Evolutionary conservation across 345 rosid genomes (phyloP).

Genomic region (Syzygium aqueum): DNA sequence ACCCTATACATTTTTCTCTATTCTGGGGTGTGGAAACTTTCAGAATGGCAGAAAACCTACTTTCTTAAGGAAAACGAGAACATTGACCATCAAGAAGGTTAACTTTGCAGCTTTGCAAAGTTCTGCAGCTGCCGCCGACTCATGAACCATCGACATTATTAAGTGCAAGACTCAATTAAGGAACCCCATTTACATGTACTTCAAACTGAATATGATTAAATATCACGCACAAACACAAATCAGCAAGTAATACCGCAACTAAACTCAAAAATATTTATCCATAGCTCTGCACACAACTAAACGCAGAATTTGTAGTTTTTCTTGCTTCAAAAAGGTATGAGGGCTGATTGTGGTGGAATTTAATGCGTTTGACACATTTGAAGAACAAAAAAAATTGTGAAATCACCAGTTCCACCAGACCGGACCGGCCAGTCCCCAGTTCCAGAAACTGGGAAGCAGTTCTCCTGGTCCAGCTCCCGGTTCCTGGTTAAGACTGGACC

Average conservation of each 20-base stretch:
- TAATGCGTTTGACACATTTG: neutral
- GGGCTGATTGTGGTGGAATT: neutral
- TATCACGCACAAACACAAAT: neutral
- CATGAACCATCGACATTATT: neutral
- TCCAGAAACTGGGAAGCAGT: neutral
- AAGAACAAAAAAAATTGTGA: neutral
- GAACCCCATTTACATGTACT: neutral
- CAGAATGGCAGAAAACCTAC: neutral
- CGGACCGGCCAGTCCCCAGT: neutral
- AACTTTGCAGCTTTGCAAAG: neutral
- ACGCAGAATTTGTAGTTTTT: neutral
- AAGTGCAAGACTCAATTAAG: neutral
- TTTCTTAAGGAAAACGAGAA: neutral
- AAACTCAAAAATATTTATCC: neutral
- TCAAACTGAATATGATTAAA: neutral
- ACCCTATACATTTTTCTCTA: neutral
- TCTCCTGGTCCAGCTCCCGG: rapidly evolving
- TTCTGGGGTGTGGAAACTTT: neutral
- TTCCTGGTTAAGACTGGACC: rapidly evolving
- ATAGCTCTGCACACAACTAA: neutral
- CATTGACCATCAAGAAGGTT: neutral
- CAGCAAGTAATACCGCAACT: neutral
- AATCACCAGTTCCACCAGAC: neutral
- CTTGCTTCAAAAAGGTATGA: neutral
- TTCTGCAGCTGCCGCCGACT: neutral